Evolutionary conservation across 2,329 filamentous ascomycete genomes (phyloP), one percentile per base, ranked within the genome.

Genomic region (Talaromyces sp.): DNA sequence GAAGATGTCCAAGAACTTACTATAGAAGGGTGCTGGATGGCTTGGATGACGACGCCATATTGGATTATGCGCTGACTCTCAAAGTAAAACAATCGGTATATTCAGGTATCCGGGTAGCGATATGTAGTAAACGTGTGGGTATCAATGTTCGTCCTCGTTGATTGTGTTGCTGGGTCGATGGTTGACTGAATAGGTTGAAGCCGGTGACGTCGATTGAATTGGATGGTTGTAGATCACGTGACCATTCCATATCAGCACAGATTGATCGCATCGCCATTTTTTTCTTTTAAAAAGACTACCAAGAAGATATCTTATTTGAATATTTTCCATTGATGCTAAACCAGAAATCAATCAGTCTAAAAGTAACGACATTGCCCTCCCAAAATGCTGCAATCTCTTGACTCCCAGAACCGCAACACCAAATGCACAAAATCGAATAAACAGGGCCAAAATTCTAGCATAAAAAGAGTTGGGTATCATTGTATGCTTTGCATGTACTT

Each of bases 21-120:
- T 92, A 92, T 75, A 92, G 87, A 68, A 92, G 83, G 65, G 88
- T 89, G 71, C 88, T 91, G 68, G 85, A 82, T 34, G 76, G 81
- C 70, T 85, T 85, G 59, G 89, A 91, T 65, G 89, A 91, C 67
- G 89, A 91, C 67, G 89, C 88, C 89, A 91, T 67, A 34, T 58
- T 40, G 47, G 31, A n/a, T 29, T 56, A 6, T 47, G 34, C 40
- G 11, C 5, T 51, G 13, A 1, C 19, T 8, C 31, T n/a, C 4
- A n/a, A n/a, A 19, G 10, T n/a, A 54, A 27, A 22, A 34, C 10
- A 54, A 2, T 11, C 5, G 19, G 4, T 25, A 56, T 17, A 4
- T 6, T 25, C 31, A 6, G 7, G 1, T 22, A 4, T 56, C 5
- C 0, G 2, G 13, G 51, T 19, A 22, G 2, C 1, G 3, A 7